Conservation (phyloP, 805 yeast genomes). For the Alloascoidea hylecoeti region DNA sequence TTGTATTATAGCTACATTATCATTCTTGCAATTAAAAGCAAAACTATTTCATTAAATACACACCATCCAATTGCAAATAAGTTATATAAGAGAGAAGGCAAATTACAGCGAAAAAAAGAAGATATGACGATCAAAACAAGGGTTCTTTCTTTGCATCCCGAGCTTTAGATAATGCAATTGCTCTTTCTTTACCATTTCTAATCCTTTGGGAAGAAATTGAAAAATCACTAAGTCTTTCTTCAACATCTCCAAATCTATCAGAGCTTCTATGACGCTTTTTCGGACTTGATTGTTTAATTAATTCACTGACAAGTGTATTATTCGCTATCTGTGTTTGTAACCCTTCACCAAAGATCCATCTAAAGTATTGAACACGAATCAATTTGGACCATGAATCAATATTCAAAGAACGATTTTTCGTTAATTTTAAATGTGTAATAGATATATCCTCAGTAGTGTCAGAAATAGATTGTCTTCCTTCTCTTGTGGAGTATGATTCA, state of each 20-base stretch:
- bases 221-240: too few species aligned
- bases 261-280: background rate
- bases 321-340: constrained; percentile 19
- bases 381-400: constrained; percentile 18
- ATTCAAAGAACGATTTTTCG: constrained; percentile 12
- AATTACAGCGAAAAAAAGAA: too few species aligned
- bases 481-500: constrained; percentile 20
- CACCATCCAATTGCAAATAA: too few species aligned
- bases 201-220: background rate
- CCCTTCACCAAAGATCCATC: constrained; percentile 21
- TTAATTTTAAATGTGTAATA: constrained; percentile 13
- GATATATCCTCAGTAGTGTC: constrained; percentile 8
- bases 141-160: constrained; percentile 1
- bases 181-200: background rate
- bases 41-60: too few species aligned
- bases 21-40: too few species aligned
- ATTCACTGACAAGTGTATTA: constrained; percentile 14
- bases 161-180: background rate
- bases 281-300: constrained; percentile 6
- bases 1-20: too few species aligned
- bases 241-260: background rate
- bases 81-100: too few species aligned
- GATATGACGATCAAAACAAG: too few species aligned
- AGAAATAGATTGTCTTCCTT: constrained; percentile 13
- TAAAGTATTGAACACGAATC: constrained; percentile 16